A percentile compares a stretch with the other conserved stretches of the same genome.
Conservation (phyloP, 2,329 filamentous ascomycete genomes). For the Aspergillus sojae region DNA sequence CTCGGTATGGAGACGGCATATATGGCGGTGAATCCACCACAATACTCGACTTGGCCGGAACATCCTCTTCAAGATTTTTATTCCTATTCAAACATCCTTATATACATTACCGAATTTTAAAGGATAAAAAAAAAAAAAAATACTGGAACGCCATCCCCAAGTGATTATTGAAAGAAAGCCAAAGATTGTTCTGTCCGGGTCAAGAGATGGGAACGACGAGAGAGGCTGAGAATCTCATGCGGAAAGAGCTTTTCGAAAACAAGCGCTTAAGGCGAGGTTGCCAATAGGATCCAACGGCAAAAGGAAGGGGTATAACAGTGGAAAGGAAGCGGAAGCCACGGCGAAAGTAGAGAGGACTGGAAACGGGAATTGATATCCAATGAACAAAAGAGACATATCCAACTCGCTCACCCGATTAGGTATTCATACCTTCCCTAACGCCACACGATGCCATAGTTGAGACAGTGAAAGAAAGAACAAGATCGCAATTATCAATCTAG, state of each 20-base stretch:
- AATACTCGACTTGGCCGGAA: neutral
- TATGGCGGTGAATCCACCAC: neutral
- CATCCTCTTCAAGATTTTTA: slow-evolving; percentile 1
- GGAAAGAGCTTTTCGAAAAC: slow-evolving; percentile 8
- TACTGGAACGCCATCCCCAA: slow-evolving; percentile 3
- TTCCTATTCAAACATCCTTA: slow-evolving; percentile 12
- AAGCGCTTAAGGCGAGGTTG: neutral
- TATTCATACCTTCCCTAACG: slow-evolving; percentile 19
- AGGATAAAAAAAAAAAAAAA: slow-evolving; percentile 3
- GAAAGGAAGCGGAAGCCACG: slow-evolving; percentile 12
- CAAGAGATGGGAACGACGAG: slow-evolving; percentile 8
- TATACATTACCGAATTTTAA: slow-evolving; percentile 8
- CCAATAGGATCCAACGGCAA: slow-evolving; percentile 5
- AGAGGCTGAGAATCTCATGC: slow-evolving; percentile 4
- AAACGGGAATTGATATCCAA: slow-evolving; percentile 8
- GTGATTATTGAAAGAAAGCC: neutral
- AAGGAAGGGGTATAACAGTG: slow-evolving; percentile 20
- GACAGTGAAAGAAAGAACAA: slow-evolving; percentile 10
- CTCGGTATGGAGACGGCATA: neutral
- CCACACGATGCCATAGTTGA: slow-evolving; percentile 22
- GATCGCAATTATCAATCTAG: slow-evolving; percentile 10
- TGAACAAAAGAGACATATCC: slow-evolving; percentile 12
- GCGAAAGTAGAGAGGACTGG: slow-evolving; percentile 12
- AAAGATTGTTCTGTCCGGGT: slow-evolving; percentile 4
- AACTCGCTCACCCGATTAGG: slow-evolving; percentile 13